phyloP scores from a whole-genome alignment of 2,329 filamentous ascomycete species.

The Epicoccum sorghinum region DNA sequence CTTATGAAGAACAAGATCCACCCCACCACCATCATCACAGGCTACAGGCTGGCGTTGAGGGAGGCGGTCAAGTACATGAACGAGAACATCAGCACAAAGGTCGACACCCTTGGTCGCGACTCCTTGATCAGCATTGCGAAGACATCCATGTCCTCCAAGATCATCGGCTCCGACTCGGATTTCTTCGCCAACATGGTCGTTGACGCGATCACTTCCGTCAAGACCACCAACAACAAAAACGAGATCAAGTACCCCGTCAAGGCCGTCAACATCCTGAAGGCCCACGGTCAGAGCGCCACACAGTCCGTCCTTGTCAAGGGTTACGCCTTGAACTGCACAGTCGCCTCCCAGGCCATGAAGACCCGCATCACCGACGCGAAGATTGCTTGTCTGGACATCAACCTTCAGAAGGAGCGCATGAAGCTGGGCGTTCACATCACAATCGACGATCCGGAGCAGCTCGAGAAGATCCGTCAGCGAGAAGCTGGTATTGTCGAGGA shows the following conservation, averaged over 20 bases:
- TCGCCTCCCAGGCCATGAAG: constrained; percentile 97
- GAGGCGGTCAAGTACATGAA: constrained; percentile 99
- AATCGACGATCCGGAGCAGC: constrained; percentile 93
- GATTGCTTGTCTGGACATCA: constrained; percentile 97
- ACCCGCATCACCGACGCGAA: constrained; percentile 92
- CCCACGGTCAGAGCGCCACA: constrained; percentile 88
- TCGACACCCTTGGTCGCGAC: constrained; percentile 87
- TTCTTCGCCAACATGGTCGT: constrained; percentile 99
- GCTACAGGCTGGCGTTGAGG: constrained; percentile 91
- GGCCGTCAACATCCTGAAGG: constrained; percentile 98
- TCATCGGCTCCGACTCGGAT: constrained; percentile 92
- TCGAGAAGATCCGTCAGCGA: constrained; percentile 94
- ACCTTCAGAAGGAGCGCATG: constrained; percentile 98
- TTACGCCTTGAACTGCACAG: constrained; percentile 97
- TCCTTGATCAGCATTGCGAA: constrained; percentile 94
- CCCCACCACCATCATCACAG: constrained; percentile 98
- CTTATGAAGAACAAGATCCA: constrained; percentile 99
- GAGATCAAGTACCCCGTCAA: constrained; percentile 98
- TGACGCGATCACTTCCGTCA: constrained; percentile 93
- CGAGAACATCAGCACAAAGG: constrained; percentile 96
- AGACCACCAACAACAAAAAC: constrained; percentile 86
- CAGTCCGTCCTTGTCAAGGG: constrained; percentile 94
- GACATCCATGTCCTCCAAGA: constrained; percentile 99
- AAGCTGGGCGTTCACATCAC: constrained; percentile 99
- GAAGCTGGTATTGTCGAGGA: constrained; percentile 94